Base-by-base conservation (phyloP, 345 rosid genomes). In the Ceriops tagal region DNA sequence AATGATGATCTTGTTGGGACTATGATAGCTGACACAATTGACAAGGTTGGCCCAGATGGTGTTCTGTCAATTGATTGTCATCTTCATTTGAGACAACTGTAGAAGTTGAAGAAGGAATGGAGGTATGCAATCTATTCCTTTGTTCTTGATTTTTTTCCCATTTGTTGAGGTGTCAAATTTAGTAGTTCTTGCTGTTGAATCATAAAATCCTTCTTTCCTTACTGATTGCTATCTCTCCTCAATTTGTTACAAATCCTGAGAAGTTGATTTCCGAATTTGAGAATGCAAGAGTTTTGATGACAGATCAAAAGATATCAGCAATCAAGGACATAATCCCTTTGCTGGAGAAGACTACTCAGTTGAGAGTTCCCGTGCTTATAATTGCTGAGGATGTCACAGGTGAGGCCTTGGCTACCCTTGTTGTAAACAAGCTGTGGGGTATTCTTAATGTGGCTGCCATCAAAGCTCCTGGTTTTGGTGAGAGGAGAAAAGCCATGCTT, bases 21-120 rank as follows among this genome's bases (percentile, higher is more conserved):
- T 61, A 95, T 95, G 98, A 78, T 95, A 75, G 98, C 98, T 65
- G 97, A 92, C 84, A 98, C 98, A 69, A 95, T 95, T 75, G 97
- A 95, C 79, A 95, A 92, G 79, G 99, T 95, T 69, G 99, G 99
- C 26, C 97, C 99, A 71, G 99, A 92, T 81, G 99, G 98, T 80
- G 99, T 92, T 69, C 61, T 95, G 78, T 95, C 99, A 60, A 95
- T 95, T 71, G 98, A 95, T 95, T 98, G 43, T 95, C 99, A 19
- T 92, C 99, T 16, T 95, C 99, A 0, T 95, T 90, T 62, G 98
- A 95, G 85, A 95, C 99, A 8, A 87, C 96, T 0, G 96, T 95
- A 37, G 99, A 92, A 71, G 97, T 95, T 65, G 98, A 95, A 81
- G 99, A 95, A 80, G 99, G 98, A 78, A 92, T 85, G 96, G 98